Evolutionary conservation across 2,329 filamentous ascomycete genomes (phyloP).

Genomic region (Domatiomyces globalis): DNA sequence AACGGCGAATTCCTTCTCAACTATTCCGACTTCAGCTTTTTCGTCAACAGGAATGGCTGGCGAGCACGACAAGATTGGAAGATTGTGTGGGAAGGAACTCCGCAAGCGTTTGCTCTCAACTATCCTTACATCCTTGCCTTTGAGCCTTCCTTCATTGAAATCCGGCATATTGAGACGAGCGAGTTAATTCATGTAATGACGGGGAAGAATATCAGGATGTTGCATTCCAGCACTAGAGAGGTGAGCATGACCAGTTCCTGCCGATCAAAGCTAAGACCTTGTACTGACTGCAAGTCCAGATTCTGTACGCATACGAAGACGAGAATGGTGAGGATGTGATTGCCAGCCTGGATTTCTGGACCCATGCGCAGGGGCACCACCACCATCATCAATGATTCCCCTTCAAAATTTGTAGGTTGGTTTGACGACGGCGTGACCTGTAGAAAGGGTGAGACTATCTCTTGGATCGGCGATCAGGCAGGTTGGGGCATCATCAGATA

Average conservation of each 20-base stretch:
- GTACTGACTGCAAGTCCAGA: conserved; percentile 41
- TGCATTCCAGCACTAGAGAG: conserved; percentile 94
- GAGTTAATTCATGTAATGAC: conserved; percentile 87
- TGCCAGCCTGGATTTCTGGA: conserved; percentile 95
- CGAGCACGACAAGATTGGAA: conserved; percentile 89
- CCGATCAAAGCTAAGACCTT: not conserved
- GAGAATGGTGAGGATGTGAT: conserved; percentile 87
- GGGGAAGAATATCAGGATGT: conserved; percentile 91
- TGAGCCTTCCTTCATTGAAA: conserved; percentile 93
- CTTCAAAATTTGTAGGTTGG: not conserved
- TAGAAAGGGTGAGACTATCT: not conserved
- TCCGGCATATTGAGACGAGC: conserved; percentile 86
- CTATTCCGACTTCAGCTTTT: conserved; percentile 98
- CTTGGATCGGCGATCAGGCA: not conserved
- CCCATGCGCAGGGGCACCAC: conserved; percentile 4
- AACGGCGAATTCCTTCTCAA: conserved; percentile 96
- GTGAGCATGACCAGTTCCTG: conserved; percentile 38
- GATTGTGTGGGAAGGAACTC: conserved; percentile 92
- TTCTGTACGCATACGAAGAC: conserved; percentile 94
- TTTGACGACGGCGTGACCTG: not conserved
- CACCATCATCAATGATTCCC: not conserved
- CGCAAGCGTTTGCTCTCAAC: conserved; percentile 81
- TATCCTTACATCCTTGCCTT: conserved; percentile 96
- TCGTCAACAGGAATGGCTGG: conserved; percentile 98
- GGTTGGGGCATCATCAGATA: not conserved